These are phyloP conservation scores for Aristolochia fimbriata DNA, from an alignment of 164 flowering plant genomes.

Conservation along the genomic window DNA sequence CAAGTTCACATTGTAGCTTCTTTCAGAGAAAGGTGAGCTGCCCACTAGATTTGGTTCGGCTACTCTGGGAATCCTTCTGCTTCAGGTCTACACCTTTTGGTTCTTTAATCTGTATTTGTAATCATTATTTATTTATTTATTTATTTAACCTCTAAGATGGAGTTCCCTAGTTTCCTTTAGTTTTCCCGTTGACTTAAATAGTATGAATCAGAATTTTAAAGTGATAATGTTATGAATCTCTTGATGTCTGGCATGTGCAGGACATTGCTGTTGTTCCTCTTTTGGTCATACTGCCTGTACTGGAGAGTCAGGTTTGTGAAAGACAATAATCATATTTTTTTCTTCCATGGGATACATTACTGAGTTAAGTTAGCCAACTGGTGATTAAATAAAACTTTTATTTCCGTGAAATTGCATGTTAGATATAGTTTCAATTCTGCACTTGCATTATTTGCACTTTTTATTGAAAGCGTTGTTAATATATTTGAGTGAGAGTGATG, in stretches of 20 bases:
- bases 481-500: no score
- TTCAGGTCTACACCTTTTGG: conserved; percentile 46
- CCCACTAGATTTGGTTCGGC: conserved; percentile 98
- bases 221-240: no score
- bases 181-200: no score
- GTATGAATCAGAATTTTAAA: no score
- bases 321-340: background rate
- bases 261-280: conserved; percentile 99
- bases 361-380: background rate
- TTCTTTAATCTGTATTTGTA: no score
- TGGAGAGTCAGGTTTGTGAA: conserved; percentile 77
- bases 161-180: background rate
- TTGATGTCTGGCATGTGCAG: conserved; percentile 40
- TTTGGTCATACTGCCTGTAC: conserved; percentile 88
- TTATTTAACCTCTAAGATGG: background rate
- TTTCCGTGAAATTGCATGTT: no score
- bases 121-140: background rate
- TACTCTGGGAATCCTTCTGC: conserved; percentile 87
- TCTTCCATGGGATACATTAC: background rate
- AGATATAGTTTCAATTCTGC: no score
- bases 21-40: conserved; percentile 98
- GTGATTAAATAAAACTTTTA: no score
- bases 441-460: no score
- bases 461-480: no score
- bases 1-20: conserved; percentile 56